Evolutionary conservation across 495 filamentous ascomycete genomes (phyloP).

Genomic region (Tuber calosporum): DNA sequence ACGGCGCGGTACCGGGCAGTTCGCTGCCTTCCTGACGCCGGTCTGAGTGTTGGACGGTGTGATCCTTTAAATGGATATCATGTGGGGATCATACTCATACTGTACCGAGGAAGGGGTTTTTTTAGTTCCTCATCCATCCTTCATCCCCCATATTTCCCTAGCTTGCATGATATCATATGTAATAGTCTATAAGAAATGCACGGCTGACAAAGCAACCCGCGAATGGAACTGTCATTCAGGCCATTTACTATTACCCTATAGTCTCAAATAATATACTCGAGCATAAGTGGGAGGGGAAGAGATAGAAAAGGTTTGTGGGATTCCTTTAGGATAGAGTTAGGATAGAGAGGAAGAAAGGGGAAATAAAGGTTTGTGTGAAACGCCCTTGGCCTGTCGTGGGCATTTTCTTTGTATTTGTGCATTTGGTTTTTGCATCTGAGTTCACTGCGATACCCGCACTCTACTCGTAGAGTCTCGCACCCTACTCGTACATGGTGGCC

Average conservation of each 20-base stretch:
- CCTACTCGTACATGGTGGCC: not conserved
- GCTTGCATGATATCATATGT: not conserved
- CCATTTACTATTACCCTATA: not conserved
- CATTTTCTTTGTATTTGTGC: not conserved
- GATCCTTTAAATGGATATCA: not conserved
- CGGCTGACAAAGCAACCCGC: not conserved
- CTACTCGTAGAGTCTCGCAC: not conserved
- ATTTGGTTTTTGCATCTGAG: not conserved
- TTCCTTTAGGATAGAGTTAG: no score
- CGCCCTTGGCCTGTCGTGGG: not conserved
- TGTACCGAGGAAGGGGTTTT: not conserved
- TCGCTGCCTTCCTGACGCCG: not conserved
- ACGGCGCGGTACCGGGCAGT: not conserved
- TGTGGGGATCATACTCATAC: not conserved
- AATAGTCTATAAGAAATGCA: not conserved
- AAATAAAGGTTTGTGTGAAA: constrained; percentile 4
- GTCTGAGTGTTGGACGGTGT: not conserved
- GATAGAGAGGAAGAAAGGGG: not conserved
- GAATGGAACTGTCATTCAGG: not conserved
- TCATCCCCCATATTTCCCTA: not conserved
- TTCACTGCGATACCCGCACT: not conserved
- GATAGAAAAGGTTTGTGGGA: not conserved
- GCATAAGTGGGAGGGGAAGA: no score
- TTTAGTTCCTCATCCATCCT: not conserved
- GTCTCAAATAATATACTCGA: not conserved